Conservation (phyloP, 495 filamentous ascomycete genomes). For the Choiromyces venosus region DNA sequence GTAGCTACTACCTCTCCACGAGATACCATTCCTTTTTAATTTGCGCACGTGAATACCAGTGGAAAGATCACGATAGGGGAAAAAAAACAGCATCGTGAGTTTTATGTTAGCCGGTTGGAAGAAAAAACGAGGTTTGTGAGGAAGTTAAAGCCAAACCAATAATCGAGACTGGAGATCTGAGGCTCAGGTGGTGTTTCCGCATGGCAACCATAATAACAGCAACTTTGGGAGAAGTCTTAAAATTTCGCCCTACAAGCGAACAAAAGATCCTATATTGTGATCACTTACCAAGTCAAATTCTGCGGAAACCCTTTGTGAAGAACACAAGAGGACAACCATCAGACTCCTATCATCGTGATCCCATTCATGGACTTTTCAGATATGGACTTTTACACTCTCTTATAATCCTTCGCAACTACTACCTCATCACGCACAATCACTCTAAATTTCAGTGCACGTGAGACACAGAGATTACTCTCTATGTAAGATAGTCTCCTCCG, state of each 20-base stretch:
- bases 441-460: not conserved
- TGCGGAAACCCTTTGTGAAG: not conserved
- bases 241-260: not conserved
- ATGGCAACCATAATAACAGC: not conserved
- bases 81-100: not conserved
- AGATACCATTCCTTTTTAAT: not conserved
- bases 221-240: not conserved
- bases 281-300: not conserved
- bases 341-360: not conserved
- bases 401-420: not conserved
- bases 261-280: not conserved
- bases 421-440: not conserved
- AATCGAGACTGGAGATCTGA: not conserved
- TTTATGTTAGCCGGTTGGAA: not conserved
- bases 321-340: not conserved
- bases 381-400: not conserved
- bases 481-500: not conserved
- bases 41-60: not conserved
- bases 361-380: not conserved
- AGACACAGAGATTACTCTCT: not conserved
- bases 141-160: not conserved
- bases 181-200: not conserved
- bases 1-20: not conserved
- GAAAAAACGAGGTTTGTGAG: not conserved
- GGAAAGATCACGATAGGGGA: not conserved